phyloP scores from a whole-genome alignment of 495 filamentous ascomycete species.

The Coniosporium apollinis region DNA sequence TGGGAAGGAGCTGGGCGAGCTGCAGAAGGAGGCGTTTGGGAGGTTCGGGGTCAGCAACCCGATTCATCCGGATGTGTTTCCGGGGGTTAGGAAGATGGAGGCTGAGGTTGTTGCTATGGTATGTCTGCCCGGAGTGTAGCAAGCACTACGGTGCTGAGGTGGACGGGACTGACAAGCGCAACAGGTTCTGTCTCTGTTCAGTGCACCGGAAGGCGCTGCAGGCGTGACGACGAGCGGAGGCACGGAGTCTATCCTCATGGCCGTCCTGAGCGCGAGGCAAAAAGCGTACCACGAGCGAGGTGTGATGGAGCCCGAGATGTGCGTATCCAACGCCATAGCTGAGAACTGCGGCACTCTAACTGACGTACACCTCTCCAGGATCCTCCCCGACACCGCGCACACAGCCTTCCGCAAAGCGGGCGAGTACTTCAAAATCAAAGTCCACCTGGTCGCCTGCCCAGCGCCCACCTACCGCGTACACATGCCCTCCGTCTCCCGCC shows the following conservation, averaged over 20 bases:
- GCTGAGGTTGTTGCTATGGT: constrained; percentile 96
- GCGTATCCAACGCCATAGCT: constrained; percentile 15
- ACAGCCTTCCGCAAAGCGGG: constrained; percentile 92
- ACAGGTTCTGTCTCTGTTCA: constrained; percentile 69
- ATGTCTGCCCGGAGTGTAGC: constrained; percentile 10
- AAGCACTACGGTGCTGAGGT: too few species aligned
- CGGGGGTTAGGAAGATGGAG: constrained; percentile 97
- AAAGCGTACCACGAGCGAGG: constrained; percentile 74
- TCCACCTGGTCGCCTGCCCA: constrained; percentile 80
- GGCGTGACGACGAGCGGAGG: constrained; percentile 88
- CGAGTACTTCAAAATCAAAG: constrained; percentile 86
- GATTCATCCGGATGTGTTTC: constrained; percentile 98
- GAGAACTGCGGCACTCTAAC: background rate
- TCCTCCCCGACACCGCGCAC: constrained; percentile 86
- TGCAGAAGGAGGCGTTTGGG: constrained; percentile 84
- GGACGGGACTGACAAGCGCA: background rate
- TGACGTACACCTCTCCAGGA: constrained; percentile 34
- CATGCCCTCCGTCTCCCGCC: constrained; percentile 52
- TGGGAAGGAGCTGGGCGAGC: constrained; percentile 60
- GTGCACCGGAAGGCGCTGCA: constrained; percentile 66
- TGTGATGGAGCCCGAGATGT: constrained; percentile 92
- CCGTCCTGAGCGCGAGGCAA: constrained; percentile 70
- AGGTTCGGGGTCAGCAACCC: constrained; percentile 94
- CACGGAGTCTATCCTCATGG: constrained; percentile 93
- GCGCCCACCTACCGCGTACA: constrained; percentile 74